phyloP scores from a whole-genome alignment of 75 land plant species.

The Selaginella tamariscina region DNA sequence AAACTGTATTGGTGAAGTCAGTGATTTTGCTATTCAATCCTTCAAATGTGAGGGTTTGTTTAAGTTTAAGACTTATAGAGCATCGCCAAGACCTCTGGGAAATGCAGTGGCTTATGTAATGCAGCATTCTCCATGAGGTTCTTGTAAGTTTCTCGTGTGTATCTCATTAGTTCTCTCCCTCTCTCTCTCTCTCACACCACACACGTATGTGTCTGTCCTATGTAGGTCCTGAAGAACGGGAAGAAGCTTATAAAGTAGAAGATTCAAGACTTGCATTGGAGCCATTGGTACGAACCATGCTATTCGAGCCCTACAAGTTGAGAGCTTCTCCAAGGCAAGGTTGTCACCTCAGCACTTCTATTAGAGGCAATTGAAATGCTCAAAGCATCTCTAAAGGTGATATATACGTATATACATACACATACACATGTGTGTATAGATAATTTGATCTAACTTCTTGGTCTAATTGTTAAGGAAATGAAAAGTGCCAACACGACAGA shows the following conservation, averaged over 20 bases:
- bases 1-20: not conserved
- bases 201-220: too few relatives aligned
- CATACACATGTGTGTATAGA: too few relatives aligned
- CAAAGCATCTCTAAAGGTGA: conserved; percentile 24
- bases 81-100: conserved; percentile 69
- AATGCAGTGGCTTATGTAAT: conserved; percentile 72
- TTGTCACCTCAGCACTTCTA: conserved; percentile 28
- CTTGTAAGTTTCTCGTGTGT: conserved; percentile 7
- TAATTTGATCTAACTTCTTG: too few relatives aligned
- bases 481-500: too few relatives aligned
- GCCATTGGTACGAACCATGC: conserved; percentile 82
- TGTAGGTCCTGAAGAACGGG: conserved; percentile 3
- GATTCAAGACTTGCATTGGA: conserved; percentile 55
- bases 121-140: conserved; percentile 57
- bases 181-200: too few relatives aligned
- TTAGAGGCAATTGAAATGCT: conserved; percentile 48
- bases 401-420: too few relatives aligned
- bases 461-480: too few relatives aligned
- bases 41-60: not conserved
- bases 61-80: conserved; percentile 57
- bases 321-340: conserved; percentile 47
- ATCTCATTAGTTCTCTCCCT: too few relatives aligned
- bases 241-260: conserved; percentile 14
- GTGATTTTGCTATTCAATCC: not conserved
- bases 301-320: conserved; percentile 54